Evolutionary conservation across 2,329 filamentous ascomycete genomes (phyloP).

Genomic region (Fusarium fracticaudum): DNA sequence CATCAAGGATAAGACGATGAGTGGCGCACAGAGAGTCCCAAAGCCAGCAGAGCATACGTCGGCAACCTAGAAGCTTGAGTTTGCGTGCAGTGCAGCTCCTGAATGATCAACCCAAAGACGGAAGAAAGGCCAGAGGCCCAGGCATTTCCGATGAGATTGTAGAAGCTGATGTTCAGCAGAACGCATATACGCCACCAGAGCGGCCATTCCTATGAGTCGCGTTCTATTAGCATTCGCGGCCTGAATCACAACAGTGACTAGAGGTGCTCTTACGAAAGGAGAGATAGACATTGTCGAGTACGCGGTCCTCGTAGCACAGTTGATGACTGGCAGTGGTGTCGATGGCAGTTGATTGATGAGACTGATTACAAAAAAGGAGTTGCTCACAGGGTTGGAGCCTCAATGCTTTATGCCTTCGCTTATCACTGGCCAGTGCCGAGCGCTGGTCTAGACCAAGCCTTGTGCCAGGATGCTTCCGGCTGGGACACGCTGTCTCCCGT

Average conservation of each 20-base stretch:
- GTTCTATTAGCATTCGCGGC: background rate
- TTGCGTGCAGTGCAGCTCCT: background rate
- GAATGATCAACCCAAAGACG: conserved; percentile 1
- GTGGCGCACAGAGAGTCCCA: conserved; percentile 1
- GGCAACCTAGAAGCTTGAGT: background rate
- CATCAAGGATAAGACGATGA: rapidly evolving
- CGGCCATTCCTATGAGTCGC: background rate
- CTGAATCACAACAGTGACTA: rapidly evolving
- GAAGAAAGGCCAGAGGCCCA: conserved; percentile 11
- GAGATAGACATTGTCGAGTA: background rate
- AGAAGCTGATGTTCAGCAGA: conserved; percentile 1
- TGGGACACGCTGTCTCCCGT: background rate
- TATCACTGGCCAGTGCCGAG: background rate
- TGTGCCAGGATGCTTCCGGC: background rate
- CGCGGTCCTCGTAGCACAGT: background rate
- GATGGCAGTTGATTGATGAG: background rate
- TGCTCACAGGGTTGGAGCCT: background rate
- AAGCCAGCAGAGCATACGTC: background rate
- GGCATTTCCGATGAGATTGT: conserved; percentile 3
- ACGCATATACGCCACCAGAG: conserved; percentile 5
- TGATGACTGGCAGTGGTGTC: background rate
- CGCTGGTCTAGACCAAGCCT: background rate
- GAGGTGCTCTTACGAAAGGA: background rate
- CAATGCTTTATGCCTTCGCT: background rate
- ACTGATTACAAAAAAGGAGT: background rate